Conservation (phyloP, 2,329 filamentous ascomycete genomes). For the Xylaria sp. region DNA sequence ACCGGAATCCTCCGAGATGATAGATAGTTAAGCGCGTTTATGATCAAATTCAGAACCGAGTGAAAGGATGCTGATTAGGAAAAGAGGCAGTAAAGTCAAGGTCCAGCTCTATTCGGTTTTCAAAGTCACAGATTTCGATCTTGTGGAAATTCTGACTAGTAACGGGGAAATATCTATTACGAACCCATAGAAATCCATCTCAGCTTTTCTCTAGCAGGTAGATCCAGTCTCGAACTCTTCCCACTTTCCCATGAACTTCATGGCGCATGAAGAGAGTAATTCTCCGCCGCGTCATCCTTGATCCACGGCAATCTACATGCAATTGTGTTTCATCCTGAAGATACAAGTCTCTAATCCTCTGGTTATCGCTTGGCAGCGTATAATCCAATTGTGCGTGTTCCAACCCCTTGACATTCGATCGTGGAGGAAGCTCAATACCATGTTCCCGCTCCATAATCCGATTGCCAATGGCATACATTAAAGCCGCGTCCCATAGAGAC, state of each 20-base stretch:
- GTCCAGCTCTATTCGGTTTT: too few relatives aligned
- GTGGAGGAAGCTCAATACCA: constrained; percentile 5
- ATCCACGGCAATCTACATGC: not conserved
- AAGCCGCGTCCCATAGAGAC: constrained; percentile 23
- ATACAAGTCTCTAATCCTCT: constrained; percentile 23
- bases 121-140: too few relatives aligned
- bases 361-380: constrained; percentile 14
- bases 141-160: not conserved
- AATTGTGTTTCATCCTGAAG: constrained; percentile 21
- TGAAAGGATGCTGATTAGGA: not conserved
- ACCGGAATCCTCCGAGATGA: not conserved
- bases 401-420: not conserved
- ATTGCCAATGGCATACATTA: constrained; percentile 20
- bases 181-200: not conserved
- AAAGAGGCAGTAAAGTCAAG: not conserved
- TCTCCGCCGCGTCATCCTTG: constrained; percentile 1
- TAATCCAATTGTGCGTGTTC: not conserved
- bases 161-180: not conserved
- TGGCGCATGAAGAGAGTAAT: constrained; percentile 19
- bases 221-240: constrained; percentile 19
- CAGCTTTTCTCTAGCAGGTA: constrained; percentile 1
- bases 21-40: not conserved
- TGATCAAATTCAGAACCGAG: not conserved
- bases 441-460: constrained; percentile 28
- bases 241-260: not conserved